Conservation (phyloP, 2,329 filamentous ascomycete species). For the Penicillium sp. region DNA sequence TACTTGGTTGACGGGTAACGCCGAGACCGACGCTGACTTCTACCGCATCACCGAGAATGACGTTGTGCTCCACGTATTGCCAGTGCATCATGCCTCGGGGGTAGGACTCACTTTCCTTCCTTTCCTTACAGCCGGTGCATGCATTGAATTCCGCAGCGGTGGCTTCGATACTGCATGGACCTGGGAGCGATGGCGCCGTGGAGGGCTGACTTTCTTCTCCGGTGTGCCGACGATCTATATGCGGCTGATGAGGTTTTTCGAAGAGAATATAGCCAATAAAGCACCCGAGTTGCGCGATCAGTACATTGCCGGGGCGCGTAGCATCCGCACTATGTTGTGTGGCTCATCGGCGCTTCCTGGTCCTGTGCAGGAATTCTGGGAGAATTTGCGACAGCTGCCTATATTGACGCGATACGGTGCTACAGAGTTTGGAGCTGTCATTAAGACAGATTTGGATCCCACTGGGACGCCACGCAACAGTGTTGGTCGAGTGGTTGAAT, state of each 20-base stretch:
- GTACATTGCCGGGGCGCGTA: constrained; percentile 45
- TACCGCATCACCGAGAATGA: constrained; percentile 35
- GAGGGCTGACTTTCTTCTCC: constrained; percentile 48
- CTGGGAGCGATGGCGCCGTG: constrained; percentile 48
- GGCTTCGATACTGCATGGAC: constrained; percentile 45
- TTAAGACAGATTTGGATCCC: constrained; percentile 44
- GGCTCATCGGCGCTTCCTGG: constrained; percentile 53
- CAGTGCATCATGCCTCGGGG: constrained; percentile 52
- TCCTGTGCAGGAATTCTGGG: constrained; percentile 56
- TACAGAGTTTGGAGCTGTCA: constrained; percentile 48
- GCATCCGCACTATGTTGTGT: constrained; percentile 29
- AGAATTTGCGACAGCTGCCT: constrained; percentile 25
- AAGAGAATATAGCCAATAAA: constrained; percentile 34
- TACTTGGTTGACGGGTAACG: constrained; percentile 32
- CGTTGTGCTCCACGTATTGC: constrained; percentile 48
- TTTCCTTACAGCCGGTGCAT: constrained; percentile 48
- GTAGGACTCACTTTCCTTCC: constrained; percentile 46
- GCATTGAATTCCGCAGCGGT: constrained; percentile 48
- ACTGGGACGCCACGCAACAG: constrained; percentile 23
- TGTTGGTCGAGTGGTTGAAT: constrained; percentile 41
- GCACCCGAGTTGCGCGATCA: constrained; percentile 24
- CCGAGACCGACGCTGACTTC: constrained; percentile 39
- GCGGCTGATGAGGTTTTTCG: constrained; percentile 47
- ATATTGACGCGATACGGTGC: constrained; percentile 50
- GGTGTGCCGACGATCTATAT: constrained; percentile 54